Conservation (phyloP, 306 rosid species). For the Malus sylvestris region DNA sequence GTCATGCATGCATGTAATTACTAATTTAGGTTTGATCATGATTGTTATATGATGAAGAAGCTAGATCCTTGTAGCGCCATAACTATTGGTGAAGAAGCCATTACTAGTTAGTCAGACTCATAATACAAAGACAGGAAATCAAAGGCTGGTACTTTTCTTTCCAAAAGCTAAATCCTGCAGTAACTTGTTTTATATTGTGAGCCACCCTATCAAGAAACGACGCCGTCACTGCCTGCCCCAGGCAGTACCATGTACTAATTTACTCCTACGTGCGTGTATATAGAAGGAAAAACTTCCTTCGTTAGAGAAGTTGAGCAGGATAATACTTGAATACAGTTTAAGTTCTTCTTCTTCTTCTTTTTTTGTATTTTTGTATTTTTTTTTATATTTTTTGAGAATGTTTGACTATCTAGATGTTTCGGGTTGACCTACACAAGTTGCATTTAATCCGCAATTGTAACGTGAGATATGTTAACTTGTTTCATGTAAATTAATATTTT, state of each 20-base stretch:
- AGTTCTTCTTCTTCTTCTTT: too few species aligned
- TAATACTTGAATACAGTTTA: too few species aligned
- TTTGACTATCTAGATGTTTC: too few species aligned
- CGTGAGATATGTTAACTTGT: not conserved
- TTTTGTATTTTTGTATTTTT: too few species aligned
- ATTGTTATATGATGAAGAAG: not conserved
- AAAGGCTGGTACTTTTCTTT: not conserved
- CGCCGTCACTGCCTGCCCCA: not conserved
- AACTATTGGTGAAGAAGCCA: not conserved
- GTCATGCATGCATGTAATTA: not conserved
- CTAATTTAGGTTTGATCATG: not conserved
- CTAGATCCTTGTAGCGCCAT: not conserved
- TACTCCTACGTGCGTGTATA: too few species aligned
- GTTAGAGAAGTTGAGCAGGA: too few species aligned
- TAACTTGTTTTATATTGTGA: not conserved
- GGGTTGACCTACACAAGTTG: not conserved
- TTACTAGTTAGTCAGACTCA: not conserved
- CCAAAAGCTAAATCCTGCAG: not conserved
- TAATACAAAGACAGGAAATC: not conserved
- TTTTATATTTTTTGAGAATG: too few species aligned
- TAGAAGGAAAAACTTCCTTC: too few species aligned
- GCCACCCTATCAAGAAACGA: not conserved
- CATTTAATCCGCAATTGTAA: not conserved
- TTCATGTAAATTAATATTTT: not conserved
- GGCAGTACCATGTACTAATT: too few species aligned